Evolutionary conservation across 2,329 filamentous ascomycete species (phyloP).

Genomic region (Berkeleyomyces basicola): DNA sequence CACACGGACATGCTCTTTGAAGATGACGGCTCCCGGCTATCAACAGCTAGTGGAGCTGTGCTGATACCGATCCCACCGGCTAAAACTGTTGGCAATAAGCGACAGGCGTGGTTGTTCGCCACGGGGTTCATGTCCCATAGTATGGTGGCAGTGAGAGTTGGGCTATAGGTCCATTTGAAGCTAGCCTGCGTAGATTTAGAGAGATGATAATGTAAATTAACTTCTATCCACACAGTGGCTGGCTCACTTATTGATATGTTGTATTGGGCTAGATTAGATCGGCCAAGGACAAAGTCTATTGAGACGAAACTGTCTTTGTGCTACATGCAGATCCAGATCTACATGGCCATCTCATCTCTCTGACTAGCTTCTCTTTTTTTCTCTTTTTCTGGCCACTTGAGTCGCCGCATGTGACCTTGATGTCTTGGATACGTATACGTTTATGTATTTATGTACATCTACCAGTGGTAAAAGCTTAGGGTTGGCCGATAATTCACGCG

Average conservation of each 20-base stretch:
- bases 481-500: too few species aligned
- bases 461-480: too few species aligned
- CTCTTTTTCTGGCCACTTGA: too few species aligned
- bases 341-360: too few species aligned
- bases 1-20: conserved; percentile 35
- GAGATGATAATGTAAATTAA: too few species aligned
- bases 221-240: too few species aligned
- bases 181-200: neutral
- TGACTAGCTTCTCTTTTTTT: too few species aligned
- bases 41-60: conserved; percentile 34
- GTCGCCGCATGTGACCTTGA: too few species aligned
- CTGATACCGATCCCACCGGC: conserved; percentile 35
- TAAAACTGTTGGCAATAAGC: conserved; percentile 23
- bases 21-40: conserved; percentile 36
- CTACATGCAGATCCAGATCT: neutral
- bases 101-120: conserved; percentile 39
- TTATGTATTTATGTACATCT: neutral
- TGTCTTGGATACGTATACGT: too few species aligned
- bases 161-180: conserved; percentile 21
- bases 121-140: conserved; percentile 36
- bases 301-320: neutral
- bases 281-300: neutral
- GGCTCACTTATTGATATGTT: neutral
- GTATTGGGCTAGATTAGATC: neutral
- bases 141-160: conserved; percentile 35